Percentiles rank a stretch among this genome's conserved stretches.
These are phyloP conservation scores for Pharus latifolius DNA, from an alignment of 176 grass and related monocot species.

Conservation along the genomic window DNA sequence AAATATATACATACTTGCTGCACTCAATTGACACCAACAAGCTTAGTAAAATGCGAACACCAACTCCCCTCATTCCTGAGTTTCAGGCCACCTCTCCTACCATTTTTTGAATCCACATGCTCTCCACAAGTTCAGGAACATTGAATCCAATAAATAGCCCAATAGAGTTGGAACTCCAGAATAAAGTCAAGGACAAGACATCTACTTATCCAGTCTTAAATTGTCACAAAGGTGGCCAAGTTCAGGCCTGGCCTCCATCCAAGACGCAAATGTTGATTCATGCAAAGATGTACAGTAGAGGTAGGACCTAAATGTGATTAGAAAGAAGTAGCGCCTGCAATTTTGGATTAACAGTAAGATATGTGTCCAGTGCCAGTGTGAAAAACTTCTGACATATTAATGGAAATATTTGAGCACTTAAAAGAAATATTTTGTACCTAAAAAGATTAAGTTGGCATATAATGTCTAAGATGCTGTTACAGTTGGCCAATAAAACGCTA, in stretches of 20 bases:
- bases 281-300: conserved; percentile 50
- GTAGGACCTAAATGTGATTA: conserved; percentile 90
- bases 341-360: neutral
- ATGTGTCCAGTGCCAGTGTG: neutral
- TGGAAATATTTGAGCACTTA: neutral
- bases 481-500: neutral
- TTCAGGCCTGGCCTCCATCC: conserved; percentile 90
- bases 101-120: neutral
- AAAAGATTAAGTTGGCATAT: neutral
- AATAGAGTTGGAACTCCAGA: neutral
- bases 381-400: neutral
- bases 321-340: conserved; percentile 90
- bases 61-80: neutral
- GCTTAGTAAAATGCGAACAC: conserved; percentile 6
- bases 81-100: neutral
- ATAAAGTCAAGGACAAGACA: neutral
- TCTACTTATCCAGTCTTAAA: conserved; percentile 74
- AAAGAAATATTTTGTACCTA: neutral
- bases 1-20: conserved; percentile 33
- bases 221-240: conserved; percentile 96
- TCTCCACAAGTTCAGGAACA: neutral
- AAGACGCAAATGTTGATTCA: conserved; percentile 58
- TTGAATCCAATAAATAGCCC: neutral
- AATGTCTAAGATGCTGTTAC: neutral
- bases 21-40: conserved; percentile 17